phyloP scores from a whole-genome alignment of 768 basidiomycete species.

The Rhodotorula sphaerocarpa region DNA sequence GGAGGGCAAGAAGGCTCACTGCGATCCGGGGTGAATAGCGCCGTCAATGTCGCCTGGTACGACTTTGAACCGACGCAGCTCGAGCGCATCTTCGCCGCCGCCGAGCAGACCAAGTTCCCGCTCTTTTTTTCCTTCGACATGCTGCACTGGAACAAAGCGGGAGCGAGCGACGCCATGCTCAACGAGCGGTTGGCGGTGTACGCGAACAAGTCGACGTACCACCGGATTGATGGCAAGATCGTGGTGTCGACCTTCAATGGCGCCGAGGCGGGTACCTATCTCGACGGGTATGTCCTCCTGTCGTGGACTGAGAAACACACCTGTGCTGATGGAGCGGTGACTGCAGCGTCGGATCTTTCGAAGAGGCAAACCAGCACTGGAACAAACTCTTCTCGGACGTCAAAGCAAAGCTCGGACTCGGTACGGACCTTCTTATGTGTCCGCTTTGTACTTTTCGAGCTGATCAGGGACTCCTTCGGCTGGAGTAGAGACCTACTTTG shows the following conservation, averaged over 20 bases:
- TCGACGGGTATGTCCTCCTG: not conserved
- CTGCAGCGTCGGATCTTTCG: not conserved
- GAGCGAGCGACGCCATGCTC: constrained; percentile 2
- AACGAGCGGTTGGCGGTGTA: not conserved
- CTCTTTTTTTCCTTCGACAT: constrained; percentile 30
- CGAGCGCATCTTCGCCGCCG: constrained; percentile 17
- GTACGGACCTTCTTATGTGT: no score
- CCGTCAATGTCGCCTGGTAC: constrained; percentile 18
- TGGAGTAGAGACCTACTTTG: constrained; percentile 9
- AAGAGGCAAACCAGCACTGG: constrained; percentile 9
- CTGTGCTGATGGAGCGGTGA: no score
- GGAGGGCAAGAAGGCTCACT: no score
- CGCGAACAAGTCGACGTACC: not conserved
- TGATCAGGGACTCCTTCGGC: no score
- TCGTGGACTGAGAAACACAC: constrained; percentile 1
- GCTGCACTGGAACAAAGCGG: constrained; percentile 4
- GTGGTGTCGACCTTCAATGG: not conserved
- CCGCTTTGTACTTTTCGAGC: no score
- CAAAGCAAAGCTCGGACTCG: not conserved
- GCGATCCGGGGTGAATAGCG: constrained; percentile 7
- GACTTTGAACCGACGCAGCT: constrained; percentile 1
- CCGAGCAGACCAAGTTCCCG: not conserved
- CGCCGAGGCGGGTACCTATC: not conserved
- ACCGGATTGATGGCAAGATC: constrained; percentile 1
- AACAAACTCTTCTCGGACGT: not conserved